Conservation (phyloP, 768 basidiomycete species). For the Rhodotorula kratochvilovae region DNA sequence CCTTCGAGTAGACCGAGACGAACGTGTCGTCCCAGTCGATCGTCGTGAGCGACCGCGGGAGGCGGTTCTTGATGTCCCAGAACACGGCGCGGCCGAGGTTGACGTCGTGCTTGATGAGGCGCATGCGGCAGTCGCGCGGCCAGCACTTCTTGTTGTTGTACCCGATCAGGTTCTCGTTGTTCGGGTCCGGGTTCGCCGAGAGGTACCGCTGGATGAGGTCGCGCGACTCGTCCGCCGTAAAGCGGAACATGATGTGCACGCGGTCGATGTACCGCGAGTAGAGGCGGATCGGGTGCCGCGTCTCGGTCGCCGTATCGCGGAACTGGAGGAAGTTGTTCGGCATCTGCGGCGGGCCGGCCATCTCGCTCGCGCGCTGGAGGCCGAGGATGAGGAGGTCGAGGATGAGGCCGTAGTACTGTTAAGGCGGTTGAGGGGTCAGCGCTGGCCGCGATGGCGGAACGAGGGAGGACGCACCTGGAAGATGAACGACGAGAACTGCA, state of each 20-base stretch:
- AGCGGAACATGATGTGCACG: slow-evolving; percentile 93
- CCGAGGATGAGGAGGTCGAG: slow-evolving; percentile 93
- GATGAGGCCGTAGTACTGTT: slow-evolving; percentile 66
- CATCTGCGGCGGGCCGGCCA: slow-evolving; percentile 95
- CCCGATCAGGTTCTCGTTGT: slow-evolving; percentile 66
- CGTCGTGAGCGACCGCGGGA: slow-evolving; percentile 91
- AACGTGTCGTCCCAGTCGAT: slow-evolving; percentile 97
- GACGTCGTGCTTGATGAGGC: slow-evolving; percentile 98
- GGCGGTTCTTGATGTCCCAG: slow-evolving; percentile 97
- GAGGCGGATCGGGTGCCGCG: slow-evolving; percentile 91
- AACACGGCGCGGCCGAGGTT: slow-evolving; percentile 96
- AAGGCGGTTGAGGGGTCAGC: neutral
- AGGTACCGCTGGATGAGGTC: slow-evolving; percentile 98
- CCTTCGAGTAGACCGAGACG: slow-evolving; percentile 66
- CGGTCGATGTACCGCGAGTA: slow-evolving; percentile 96
- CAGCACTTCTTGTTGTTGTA: slow-evolving; percentile 99
- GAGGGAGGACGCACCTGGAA: slow-evolving; percentile 60
- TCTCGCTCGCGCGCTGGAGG: slow-evolving; percentile 95
- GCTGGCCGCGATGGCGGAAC: neutral
- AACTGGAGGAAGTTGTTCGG: slow-evolving; percentile 99
- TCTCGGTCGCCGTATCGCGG: slow-evolving; percentile 90
- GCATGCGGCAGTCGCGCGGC: slow-evolving; percentile 98
- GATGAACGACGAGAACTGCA: slow-evolving; percentile 97
- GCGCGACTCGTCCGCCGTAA: slow-evolving; percentile 92
- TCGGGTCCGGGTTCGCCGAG: slow-evolving; percentile 95